A percentile compares a stretch with the other conserved stretches of the same genome.
These are phyloP conservation scores for Ophiostoma sp. DNA, from an alignment of 2,329 filamentous ascomycete species.

Conservation along the genomic window DNA sequence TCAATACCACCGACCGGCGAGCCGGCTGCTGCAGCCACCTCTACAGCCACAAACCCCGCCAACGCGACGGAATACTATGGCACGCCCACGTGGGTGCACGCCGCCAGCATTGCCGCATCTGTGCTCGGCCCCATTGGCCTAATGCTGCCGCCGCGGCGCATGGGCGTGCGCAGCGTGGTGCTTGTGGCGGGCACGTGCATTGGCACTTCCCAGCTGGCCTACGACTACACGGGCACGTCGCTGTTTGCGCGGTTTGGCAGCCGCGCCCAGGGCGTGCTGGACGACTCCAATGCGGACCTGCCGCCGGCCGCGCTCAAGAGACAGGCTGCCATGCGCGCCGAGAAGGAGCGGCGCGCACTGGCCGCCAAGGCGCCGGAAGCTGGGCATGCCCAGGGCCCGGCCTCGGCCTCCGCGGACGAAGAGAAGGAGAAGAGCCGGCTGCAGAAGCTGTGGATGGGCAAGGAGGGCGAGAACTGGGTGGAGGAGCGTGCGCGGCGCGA, in stretches of 20 bases:
- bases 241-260: conserved; percentile 44
- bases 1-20: conserved; percentile 17
- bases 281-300: conserved; percentile 34
- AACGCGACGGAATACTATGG: conserved; percentile 24
- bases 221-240: conserved; percentile 53
- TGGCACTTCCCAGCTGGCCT: conserved; percentile 50
- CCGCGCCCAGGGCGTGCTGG: conserved; percentile 35
- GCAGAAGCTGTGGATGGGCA: conserved; percentile 54
- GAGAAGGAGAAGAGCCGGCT: conserved; percentile 29
- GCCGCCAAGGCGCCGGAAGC: conserved; percentile 35
- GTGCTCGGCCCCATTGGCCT: conserved; percentile 46
- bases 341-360: conserved; percentile 37
- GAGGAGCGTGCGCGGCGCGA: conserved; percentile 39
- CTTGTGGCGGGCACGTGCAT: conserved; percentile 48
- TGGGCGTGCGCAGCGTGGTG: conserved; percentile 46
- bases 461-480: conserved; percentile 47
- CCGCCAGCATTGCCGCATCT: conserved; percentile 44
- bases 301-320: conserved; percentile 50
- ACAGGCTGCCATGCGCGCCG: conserved; percentile 45
- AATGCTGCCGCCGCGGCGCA: conserved; percentile 47
- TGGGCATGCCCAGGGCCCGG: background rate
- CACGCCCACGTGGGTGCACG: conserved; percentile 41
- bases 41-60: background rate
- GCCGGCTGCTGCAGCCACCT: background rate
- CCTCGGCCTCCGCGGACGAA: background rate